These are phyloP conservation scores for Trichoderma harzianum DNA, from an alignment of 2,329 filamentous ascomycete species.

Conservation along the genomic window DNA sequence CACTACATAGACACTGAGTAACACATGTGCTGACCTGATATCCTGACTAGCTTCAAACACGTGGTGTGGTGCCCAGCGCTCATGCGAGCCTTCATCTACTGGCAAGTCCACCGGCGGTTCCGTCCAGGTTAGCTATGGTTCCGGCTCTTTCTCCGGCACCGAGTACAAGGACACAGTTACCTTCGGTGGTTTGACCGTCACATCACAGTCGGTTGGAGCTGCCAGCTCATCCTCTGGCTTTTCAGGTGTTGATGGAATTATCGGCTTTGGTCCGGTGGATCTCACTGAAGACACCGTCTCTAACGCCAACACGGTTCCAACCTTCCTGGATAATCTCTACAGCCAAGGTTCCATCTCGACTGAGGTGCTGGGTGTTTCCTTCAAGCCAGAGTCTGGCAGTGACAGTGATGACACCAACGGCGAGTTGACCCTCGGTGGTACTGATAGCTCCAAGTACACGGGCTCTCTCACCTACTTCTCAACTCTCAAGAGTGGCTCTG, in stretches of 20 bases:
- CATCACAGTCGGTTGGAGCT: not conserved
- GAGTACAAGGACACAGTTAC: constrained; percentile 30
- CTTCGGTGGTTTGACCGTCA: constrained; percentile 29
- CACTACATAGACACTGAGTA: not conserved
- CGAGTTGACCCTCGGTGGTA: constrained; percentile 26
- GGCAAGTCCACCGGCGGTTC: constrained; percentile 22
- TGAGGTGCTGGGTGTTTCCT: constrained; percentile 28
- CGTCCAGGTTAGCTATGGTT: constrained; percentile 28
- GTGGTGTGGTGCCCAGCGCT: not conserved
- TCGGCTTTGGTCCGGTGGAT: constrained; percentile 26
- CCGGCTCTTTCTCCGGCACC: constrained; percentile 27
- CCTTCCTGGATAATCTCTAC: constrained; percentile 29
- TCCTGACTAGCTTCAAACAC: not conserved
- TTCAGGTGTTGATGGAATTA: not conserved
- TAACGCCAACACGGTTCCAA: constrained; percentile 26
- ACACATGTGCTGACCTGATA: not conserved
- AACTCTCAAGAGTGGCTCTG: constrained; percentile 11
- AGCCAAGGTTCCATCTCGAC: constrained; percentile 28
- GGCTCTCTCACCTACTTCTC: constrained; percentile 22
- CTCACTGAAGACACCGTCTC: constrained; percentile 27
- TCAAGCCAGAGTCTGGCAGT: not conserved
- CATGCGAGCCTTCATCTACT: not conserved
- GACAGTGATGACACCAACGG: constrained; percentile 20
- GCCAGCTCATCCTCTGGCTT: not conserved
- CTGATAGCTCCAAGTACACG: constrained; percentile 22